Base-by-base conservation (phyloP, 1,284 basidiomycete species). In the Apiotrichum mycotoxinovorans region DNA sequence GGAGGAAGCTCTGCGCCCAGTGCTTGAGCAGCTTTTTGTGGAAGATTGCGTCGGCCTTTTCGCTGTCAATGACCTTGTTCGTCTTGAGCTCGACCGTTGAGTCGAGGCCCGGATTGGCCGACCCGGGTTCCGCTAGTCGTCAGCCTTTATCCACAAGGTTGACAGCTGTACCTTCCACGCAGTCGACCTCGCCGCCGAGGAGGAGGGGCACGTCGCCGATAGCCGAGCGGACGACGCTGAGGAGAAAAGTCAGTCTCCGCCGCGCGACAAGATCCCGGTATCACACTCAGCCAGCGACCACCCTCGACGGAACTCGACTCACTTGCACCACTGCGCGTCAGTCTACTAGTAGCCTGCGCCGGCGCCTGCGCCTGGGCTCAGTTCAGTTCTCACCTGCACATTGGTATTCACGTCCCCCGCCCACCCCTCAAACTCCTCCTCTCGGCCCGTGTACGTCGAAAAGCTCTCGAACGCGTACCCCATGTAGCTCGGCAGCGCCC, bases 111-210 rank as follows among this genome's bases (percentile, higher is more conserved):
- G 73, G 73, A 60, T 75, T 65, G 1, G 65, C 60, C 20, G 40
- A 35, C n/a, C 65, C 61, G 37, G 50, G 43, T 20, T 58, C 54
- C 4, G 65, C 69, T 68, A 50, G 1, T 15, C 11, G 51, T 35
- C 23, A 48, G 22, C 3, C 20, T 5, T 14, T 3, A 4, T 2
- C 7, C 11, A 15, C 14, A 20, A 25, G 4, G 27, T 1, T 33
- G 14, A 1, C 5, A 30, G 7, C 26, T 81, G 60, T 58, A 89
- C 89, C 87, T 70, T 84, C 80, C 18, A 95, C 86, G 68, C 94
- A 97, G 73, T 98, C 94, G 1, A 97, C 94, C 76, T 98, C 94
- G 15, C 95, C 95, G 0, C 93, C 94, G 34, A 97, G 84, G 52
- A 95, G 80, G 47, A 96, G 79, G n/a, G 91, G 83, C 37, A 83